Conservation (phyloP, 768 basidiomycete species). For the Pisolithus sp. region DNA sequence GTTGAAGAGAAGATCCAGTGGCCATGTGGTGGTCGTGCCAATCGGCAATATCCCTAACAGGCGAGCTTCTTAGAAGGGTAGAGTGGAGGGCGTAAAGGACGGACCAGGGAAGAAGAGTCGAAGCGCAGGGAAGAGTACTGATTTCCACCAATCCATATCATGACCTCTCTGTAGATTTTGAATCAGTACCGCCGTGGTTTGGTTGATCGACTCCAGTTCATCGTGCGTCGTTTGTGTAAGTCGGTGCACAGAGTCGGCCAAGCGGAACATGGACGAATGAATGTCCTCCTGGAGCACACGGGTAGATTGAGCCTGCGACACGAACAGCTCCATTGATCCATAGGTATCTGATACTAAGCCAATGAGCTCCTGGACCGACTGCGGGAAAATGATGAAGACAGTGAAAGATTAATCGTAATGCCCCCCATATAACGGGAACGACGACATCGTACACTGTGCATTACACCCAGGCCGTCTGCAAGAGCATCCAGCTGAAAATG, state of each 20-base stretch:
- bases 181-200: slow-evolving; percentile 30
- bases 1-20: slow-evolving; percentile 19
- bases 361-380: slow-evolving; percentile 18
- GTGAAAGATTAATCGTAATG: slow-evolving; percentile 14
- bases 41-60: slow-evolving; percentile 9
- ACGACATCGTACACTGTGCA: slow-evolving; percentile 25
- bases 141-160: slow-evolving; percentile 18
- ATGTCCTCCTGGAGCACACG: slow-evolving; percentile 33
- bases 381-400: not conserved
- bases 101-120: slow-evolving; percentile 16
- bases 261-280: slow-evolving; percentile 27
- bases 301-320: slow-evolving; percentile 25
- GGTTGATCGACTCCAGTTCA: slow-evolving; percentile 44
- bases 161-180: slow-evolving; percentile 20
- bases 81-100: slow-evolving; percentile 7
- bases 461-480: slow-evolving; percentile 16
- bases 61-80: not conserved
- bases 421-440: slow-evolving; percentile 8
- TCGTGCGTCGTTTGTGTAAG: slow-evolving; percentile 34
- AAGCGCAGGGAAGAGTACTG: slow-evolving; percentile 8
- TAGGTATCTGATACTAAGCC: slow-evolving; percentile 17
- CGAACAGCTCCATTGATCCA: slow-evolving; percentile 25
- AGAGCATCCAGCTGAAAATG: slow-evolving; percentile 24
- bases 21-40: slow-evolving; percentile 15
- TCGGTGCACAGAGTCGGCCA: slow-evolving; percentile 31